Base-by-base conservation (phyloP, 2,329 filamentous ascomycete genomes). In the Talaromyces albobiverticillius region DNA sequence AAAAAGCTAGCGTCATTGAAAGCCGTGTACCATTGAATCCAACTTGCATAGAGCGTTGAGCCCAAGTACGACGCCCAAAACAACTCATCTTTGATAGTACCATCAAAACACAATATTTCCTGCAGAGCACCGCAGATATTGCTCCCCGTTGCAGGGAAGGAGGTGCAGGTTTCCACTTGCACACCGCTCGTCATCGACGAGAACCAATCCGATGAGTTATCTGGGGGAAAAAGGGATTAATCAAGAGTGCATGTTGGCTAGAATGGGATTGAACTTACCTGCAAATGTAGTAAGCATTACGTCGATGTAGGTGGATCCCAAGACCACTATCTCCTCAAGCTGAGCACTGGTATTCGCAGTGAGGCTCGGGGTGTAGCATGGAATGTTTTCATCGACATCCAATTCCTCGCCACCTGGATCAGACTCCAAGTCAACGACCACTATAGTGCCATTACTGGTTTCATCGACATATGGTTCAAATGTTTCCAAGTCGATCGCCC, bases 401-500 rank as follows among this genome's bases (percentile, higher is more conserved):
- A 45, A 45, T 25, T 11, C 13, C 11, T 45, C 16, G 20, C 41
- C 41, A 40, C 18, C 18, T 22, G 41, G 20, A 45, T 45, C 20
- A 45, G 4, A 23, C 2, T 10, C 11, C 20, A 45, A 45, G 4
- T 45, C 41, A 8, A 8, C 41, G 13, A 45, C n/a, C n/a, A n/a
- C 13, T 45, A 18, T 25, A 22, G 23, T 9, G 23, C 41, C 20
- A 45, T 16, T 16, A 45, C 20, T 22, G 41, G 20, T 18, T 14
- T 8, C 14, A 29, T 18, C 9, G 13, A 32, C 16, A 16, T 32
- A 46, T 46, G 26, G 43, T 16, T 31, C 43, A 29, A 32, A 49
- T 29, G 7, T 31, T 26, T 16, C 32, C 31, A 48, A 32, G 20
- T 54, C 51, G 34, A 54, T 48, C 10, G 45, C 51, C 51, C 51